Percentiles rank a stretch among this genome's conserved stretches.
phyloP scores from a whole-genome alignment of 2,329 filamentous ascomycete species.

The Trichoderma guizhouense region DNA sequence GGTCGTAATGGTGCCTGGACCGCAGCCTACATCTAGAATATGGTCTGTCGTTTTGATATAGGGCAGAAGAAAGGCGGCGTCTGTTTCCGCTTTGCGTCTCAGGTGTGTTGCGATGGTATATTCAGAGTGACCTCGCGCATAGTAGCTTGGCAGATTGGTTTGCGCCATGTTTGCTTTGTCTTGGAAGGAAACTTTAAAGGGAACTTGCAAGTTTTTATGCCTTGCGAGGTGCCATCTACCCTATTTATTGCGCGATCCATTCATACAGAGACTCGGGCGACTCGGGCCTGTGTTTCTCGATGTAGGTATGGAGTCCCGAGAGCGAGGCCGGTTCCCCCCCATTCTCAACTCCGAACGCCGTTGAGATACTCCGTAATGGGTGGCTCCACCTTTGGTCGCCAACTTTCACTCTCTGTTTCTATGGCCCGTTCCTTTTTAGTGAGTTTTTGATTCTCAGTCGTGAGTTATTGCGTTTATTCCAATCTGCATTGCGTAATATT shows the following conservation, averaged over 20 bases:
- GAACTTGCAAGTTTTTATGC: neutral
- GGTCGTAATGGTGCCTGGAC: constrained; percentile 1
- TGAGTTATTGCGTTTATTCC: neutral
- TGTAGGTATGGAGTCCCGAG: neutral
- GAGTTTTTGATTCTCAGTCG: neutral
- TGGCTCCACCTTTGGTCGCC: neutral
- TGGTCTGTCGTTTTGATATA: neutral
- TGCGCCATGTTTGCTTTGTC: constrained; percentile 1
- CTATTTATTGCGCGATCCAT: neutral
- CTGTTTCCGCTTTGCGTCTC: neutral
- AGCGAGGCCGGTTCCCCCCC: neutral
- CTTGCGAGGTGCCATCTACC: neutral
- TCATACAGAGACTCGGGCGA: neutral
- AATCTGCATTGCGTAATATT: neutral
- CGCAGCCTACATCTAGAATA: constrained; percentile 12
- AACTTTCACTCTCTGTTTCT: neutral
- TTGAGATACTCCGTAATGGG: neutral
- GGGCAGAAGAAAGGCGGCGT: neutral
- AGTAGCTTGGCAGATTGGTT: constrained; percentile 10
- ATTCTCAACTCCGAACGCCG: constrained; percentile 3
- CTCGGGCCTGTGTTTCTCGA: neutral
- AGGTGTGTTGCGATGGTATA: constrained; percentile 10
- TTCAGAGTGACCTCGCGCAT: constrained; percentile 6
- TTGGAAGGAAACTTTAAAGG: neutral
- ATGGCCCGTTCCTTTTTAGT: neutral